Evolutionary conservation across 2,329 filamentous ascomycete genomes (phyloP).

Genomic region (Talaromyces marneffei): DNA sequence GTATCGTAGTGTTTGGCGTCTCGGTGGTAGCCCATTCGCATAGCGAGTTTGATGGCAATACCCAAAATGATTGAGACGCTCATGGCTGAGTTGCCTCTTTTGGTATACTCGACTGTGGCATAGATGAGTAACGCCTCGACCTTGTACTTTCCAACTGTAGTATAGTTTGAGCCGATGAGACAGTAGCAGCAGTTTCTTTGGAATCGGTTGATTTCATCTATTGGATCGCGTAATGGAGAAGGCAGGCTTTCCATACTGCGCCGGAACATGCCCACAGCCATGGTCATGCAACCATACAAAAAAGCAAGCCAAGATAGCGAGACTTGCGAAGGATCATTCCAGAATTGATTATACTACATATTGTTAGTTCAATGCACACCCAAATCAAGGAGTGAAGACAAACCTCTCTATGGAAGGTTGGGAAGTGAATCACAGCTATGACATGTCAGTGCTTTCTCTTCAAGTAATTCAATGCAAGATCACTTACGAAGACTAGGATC

Average conservation of each 20-base stretch:
- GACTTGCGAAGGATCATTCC: conserved; percentile 22
- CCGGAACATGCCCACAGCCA: conserved; percentile 24
- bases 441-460: background rate
- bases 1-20: conserved; percentile 49
- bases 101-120: conserved; percentile 26
- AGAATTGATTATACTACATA: conserved; percentile 28
- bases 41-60: conserved; percentile 51
- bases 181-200: conserved; percentile 42
- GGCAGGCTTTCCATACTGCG: conserved; percentile 23
- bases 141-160: conserved; percentile 28
- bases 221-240: conserved; percentile 15
- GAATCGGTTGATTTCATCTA: conserved; percentile 37
- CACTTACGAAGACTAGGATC: conserved; percentile 28
- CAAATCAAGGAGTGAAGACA: conserved; percentile 21
- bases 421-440: conserved; percentile 26
- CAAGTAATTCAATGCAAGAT: too few relatives aligned
- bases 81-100: conserved; percentile 37
- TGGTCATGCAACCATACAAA: conserved; percentile 25
- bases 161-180: conserved; percentile 31
- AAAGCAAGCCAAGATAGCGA: conserved; percentile 29
- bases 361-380: background rate
- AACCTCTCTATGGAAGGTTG: conserved; percentile 29
- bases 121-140: conserved; percentile 29
- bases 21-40: conserved; percentile 56
- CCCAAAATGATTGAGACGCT: conserved; percentile 49